Base-by-base conservation (phyloP, 139 green algal species). In the Chlorella sorokiniana region DNA sequence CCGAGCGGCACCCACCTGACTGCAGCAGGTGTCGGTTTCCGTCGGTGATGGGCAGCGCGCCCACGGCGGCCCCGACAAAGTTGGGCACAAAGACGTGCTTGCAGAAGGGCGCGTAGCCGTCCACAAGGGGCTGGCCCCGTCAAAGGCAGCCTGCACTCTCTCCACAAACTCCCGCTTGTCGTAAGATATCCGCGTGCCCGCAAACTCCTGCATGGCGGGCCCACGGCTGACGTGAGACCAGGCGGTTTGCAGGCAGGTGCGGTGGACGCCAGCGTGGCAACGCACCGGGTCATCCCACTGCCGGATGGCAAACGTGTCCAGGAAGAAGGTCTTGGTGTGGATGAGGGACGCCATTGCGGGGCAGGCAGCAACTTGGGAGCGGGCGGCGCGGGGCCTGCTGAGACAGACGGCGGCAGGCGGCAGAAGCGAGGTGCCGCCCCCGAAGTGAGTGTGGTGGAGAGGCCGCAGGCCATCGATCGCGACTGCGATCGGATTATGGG, bases 71-170 rank as follows among this genome's bases (percentile, higher is more conserved):
- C 35, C 83, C 89, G 20, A 92, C 80, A 70, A 96, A 96, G 85
- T 98, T 98, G 18, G 89, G 91, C 68, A 98, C 86, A 45, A 98
- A 98, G 0, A 98, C 71, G 85, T 98, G 95, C 85, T 98, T 98
- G 92, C 95, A 98, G 79, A 98, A 98, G 23, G 94, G 93, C 5
- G 95, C 95, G 78, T 98, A 98, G 44, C 95, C 95, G 35, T 97
- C 94, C 4, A 91, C 83, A 59, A 97, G 90, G 41, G 81, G 69
- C 35, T 18, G 37, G 1, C 73, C 88, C 72, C 80, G 42, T 48
- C 44, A 35, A 86, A 69, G 83, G 89, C 90, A 20, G 89, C 70
- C 37, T 97, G 88, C 14, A 97, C 81, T 8, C 82, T 56, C 4
- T 83, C 38, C 10, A 96, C 86, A 70, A 98, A 97, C 2, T 93